Conservation (phyloP, 129 eudicot species). For the Cynara cardunculus region DNA sequence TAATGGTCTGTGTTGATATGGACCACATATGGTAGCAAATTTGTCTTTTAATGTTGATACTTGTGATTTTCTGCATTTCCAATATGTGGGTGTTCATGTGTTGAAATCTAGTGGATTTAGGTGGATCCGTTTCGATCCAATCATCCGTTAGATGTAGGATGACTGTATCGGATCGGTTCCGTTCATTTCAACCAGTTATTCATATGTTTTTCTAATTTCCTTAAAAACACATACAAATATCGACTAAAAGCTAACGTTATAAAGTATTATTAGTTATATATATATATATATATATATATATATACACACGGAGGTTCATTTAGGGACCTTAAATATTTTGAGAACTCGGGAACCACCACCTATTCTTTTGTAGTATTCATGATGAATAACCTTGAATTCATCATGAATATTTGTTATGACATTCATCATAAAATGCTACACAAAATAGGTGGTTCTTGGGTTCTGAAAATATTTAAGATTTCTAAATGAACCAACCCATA, state of each 20-base stretch:
- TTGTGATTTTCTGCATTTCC: background rate
- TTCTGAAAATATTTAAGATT: too few relatives aligned
- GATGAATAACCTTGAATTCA: background rate
- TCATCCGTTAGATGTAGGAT: background rate
- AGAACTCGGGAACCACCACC: background rate
- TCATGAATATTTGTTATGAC: background rate
- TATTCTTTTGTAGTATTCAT: background rate
- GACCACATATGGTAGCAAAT: constrained; percentile 20
- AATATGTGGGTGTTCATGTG: background rate
- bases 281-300: too few relatives aligned
- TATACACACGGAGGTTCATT: too few relatives aligned
- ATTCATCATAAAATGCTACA: too few relatives aligned
- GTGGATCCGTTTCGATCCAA: background rate
- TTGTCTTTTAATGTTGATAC: constrained; percentile 9
- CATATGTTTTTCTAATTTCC: background rate
- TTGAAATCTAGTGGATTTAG: background rate
- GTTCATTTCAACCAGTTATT: background rate
- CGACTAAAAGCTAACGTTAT: background rate
- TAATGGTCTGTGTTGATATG: constrained; percentile 14
- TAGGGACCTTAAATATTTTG: too few relatives aligned
- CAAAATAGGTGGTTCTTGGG: background rate
- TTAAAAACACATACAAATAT: background rate
- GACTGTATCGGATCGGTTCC: background rate
- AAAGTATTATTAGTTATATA: too few relatives aligned
- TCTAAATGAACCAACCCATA: background rate